Evolutionary conservation across 768 basidiomycete genomes (phyloP), one percentile per base, ranked within the genome.

Genomic region (Russula sp.): DNA sequence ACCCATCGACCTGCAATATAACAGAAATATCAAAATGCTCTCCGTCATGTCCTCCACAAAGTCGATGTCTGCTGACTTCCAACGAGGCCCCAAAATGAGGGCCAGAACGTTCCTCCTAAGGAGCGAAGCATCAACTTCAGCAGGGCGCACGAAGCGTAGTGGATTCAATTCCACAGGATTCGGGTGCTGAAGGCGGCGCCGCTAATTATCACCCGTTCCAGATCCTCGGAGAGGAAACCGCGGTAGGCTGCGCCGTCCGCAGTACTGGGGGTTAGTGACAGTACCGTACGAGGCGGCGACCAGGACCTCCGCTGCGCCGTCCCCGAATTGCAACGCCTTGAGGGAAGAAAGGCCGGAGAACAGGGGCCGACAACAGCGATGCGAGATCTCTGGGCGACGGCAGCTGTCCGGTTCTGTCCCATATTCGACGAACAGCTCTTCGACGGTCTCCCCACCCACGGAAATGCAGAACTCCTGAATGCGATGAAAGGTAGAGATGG

Each of bases 391-490:
- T 1, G 59, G 59, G 9, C 45, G 59, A 39, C 18, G 35, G 35
- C 10, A 9, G 45, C 45, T 37, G 44, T 47, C 22, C 16, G 34
- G 35, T 61, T 55, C 59, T 18, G 35, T 55, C 1, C 59, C 45
- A 31, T 54, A 61, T 22, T 61, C 59, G 42, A 55, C 53, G 53
- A 55, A 61, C 53, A 61, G 22, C 10, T 61, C 52, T 20, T 54
- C 37, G 14, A 48, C 44, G 7, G 59, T 48, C 10, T 32, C 22
- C 7, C 44, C 52, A 9, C 52, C 51, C 0, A 60, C n/a, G 10
- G 51, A 52, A 8, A 32, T 2, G 27, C 27, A 27, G 27, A 27
- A 27, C 27, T 27, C 59, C 7, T 61, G 52, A 7, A 61, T 34
- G 22, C 32, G 42, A 34, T 61, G 59, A 20, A 61, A 54, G 52